Conservation (phyloP, 371 early-diverging fungal species). For the Cokeromyces recurvatus region DNA sequence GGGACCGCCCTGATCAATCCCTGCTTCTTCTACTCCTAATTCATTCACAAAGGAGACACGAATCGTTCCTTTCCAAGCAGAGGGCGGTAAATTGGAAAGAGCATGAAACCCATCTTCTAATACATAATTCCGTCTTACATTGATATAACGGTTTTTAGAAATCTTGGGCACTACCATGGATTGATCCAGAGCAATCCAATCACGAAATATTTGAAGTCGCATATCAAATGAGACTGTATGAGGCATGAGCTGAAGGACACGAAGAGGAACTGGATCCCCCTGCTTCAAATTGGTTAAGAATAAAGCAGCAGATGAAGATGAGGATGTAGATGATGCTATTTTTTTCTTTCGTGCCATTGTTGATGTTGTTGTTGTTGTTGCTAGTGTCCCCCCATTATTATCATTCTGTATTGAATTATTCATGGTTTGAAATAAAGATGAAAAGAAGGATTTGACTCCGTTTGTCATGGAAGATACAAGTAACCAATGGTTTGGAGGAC, state of each 20-base stretch:
- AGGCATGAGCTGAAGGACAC: constrained; percentile 74
- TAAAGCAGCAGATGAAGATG: constrained; percentile 13
- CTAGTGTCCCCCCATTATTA: neutral
- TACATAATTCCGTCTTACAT: constrained; percentile 65
- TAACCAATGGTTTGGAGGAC: constrained; percentile 71
- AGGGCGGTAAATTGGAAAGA: constrained; percentile 46
- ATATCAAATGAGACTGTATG: constrained; percentile 82
- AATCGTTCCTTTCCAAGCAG: constrained; percentile 68
- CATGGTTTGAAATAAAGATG: constrained; percentile 12
- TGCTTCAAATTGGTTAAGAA: constrained; percentile 34
- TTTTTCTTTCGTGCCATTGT: no score
- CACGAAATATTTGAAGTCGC: constrained; percentile 78
- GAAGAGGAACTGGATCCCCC: constrained; percentile 53
- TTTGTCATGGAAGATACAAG: constrained; percentile 39
- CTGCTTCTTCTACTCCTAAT: constrained; percentile 70
- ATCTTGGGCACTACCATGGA: neutral
- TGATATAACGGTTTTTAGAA: constrained; percentile 30
- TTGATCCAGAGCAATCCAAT: constrained; percentile 61
- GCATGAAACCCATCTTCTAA: constrained; percentile 79
- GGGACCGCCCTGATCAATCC: constrained; percentile 92
- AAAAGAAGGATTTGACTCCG: constrained; percentile 21
- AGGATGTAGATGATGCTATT: no score
- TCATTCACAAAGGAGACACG: constrained; percentile 81
- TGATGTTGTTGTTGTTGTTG: no score
- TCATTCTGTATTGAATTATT: neutral